phyloP scores from a whole-genome alignment of 2,329 filamentous ascomycete genomes.

The Amauroascus verrucosus region DNA sequence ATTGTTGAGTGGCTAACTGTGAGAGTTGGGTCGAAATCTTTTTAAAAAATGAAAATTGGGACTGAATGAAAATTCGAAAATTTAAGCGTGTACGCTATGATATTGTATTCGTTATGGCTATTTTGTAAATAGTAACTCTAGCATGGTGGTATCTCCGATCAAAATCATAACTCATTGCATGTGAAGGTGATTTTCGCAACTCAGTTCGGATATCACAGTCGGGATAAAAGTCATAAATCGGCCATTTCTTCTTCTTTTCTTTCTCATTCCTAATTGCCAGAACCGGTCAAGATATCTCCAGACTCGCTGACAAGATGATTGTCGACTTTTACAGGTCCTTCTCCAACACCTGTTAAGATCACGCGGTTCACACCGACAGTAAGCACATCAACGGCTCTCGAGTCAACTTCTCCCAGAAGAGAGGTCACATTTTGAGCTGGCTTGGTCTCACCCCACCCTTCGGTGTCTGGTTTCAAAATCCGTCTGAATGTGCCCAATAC shows the following conservation, averaged over 20 bases:
- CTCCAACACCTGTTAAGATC: slow-evolving; percentile 83
- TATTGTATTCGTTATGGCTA: neutral
- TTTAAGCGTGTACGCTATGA: neutral
- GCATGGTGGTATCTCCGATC: neutral
- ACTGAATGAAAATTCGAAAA: neutral
- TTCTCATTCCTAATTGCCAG: neutral
- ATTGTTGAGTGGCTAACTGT: slow-evolving; percentile 24
- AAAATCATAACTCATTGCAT: slow-evolving; percentile 4
- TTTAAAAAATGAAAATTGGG: neutral
- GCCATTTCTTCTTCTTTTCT: too few species aligned
- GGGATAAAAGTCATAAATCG: neutral
- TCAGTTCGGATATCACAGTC: neutral
- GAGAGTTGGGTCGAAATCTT: neutral
- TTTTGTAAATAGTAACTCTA: neutral
- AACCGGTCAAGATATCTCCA: slow-evolving; percentile 40
- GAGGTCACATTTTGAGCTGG: slow-evolving; percentile 43
- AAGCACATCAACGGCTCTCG: slow-evolving; percentile 50
- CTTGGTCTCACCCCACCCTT: slow-evolving; percentile 43
- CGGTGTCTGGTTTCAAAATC: slow-evolving; percentile 55
- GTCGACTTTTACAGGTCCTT: slow-evolving; percentile 72
- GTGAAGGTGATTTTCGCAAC: neutral
- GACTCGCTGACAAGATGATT: slow-evolving; percentile 63
- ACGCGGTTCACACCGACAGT: slow-evolving; percentile 75
- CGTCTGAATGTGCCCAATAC: slow-evolving; percentile 71
- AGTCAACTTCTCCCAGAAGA: slow-evolving; percentile 48